A percentile compares a stretch with the other conserved stretches of the same genome.
Conservation (phyloP, 805 yeast genomes). For the Ascoidea tarda region DNA sequence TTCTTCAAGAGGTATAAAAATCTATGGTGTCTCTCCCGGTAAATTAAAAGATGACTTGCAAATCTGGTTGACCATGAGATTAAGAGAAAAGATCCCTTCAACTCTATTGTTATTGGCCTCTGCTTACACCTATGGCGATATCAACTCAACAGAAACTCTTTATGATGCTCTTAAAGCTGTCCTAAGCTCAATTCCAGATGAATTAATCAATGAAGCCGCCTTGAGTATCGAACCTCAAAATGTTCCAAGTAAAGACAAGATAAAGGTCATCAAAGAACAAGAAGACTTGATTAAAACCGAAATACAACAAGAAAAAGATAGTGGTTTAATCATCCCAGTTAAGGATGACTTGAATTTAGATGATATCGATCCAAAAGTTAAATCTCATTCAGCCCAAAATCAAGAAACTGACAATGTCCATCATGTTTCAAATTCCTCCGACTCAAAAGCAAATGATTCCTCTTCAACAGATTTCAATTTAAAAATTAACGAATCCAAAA, state of each 20-base stretch:
- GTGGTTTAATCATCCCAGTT: conserved; percentile 35
- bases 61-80: conserved; percentile 82
- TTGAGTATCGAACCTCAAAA: conserved; percentile 52
- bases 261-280: conserved; percentile 66
- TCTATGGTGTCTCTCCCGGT: conserved; percentile 65
- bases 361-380: conserved; percentile 15
- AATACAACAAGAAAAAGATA: conserved; percentile 56
- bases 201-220: conserved; percentile 90
- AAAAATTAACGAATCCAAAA: too few relatives aligned
- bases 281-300: conserved; percentile 79
- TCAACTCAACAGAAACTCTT: conserved; percentile 40
- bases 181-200: conserved; percentile 82
- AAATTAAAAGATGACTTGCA: conserved; percentile 69
- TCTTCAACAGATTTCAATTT: too few relatives aligned
- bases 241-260: conserved; percentile 50
- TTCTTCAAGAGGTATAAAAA: conserved; percentile 85
- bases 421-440: too few relatives aligned
- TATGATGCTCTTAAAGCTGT: conserved; percentile 86
- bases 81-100: conserved; percentile 85
- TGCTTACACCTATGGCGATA: conserved; percentile 76
- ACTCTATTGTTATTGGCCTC: conserved; percentile 75
- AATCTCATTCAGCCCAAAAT: not conserved
- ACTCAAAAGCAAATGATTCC: too few relatives aligned
- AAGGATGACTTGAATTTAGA: conserved; percentile 35
- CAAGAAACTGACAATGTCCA: not conserved